phyloP scores from a whole-genome alignment of 2,329 filamentous ascomycete species.

The Apiospora malaysiana region DNA sequence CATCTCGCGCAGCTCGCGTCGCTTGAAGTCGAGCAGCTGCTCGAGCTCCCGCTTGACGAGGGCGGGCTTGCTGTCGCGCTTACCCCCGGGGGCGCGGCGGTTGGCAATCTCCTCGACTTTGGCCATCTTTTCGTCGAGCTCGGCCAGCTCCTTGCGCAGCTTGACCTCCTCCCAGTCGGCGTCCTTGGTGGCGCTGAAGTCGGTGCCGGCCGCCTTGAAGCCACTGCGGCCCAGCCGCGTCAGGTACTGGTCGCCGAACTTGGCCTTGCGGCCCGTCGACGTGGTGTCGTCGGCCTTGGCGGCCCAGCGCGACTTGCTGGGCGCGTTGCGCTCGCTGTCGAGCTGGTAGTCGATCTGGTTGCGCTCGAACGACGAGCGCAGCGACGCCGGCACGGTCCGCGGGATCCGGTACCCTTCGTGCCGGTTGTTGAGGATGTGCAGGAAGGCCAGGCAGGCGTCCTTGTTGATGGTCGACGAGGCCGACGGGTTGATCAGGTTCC shows the following conservation, averaged over 20 bases:
- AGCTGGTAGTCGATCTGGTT: conserved; percentile 97
- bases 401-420: conserved; percentile 96
- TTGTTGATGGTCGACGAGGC: conserved; percentile 85
- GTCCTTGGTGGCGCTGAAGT: conserved; percentile 86
- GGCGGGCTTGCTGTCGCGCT: conserved; percentile 81
- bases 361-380: conserved; percentile 89
- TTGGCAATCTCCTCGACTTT: conserved; percentile 79
- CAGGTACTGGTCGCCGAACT: conserved; percentile 97
- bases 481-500: conserved; percentile 97
- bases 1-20: conserved; percentile 75
- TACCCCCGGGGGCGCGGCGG: conserved; percentile 61
- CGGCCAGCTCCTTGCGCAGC: conserved; percentile 87
- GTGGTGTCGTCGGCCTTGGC: conserved; percentile 80
- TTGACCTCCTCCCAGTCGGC: conserved; percentile 95
- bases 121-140: conserved; percentile 86
- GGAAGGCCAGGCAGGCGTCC: conserved; percentile 90
- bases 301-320: conserved; percentile 75
- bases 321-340: conserved; percentile 71
- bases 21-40: conserved; percentile 94
- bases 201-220: conserved; percentile 84
- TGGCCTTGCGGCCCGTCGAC: conserved; percentile 86
- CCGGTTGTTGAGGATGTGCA: conserved; percentile 95
- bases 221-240: conserved; percentile 84
- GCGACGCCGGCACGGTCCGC: conserved; percentile 86
- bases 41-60: conserved; percentile 94